Conservation (phyloP, 2,329 filamentous ascomycete genomes). For the Acarospora socialis region DNA sequence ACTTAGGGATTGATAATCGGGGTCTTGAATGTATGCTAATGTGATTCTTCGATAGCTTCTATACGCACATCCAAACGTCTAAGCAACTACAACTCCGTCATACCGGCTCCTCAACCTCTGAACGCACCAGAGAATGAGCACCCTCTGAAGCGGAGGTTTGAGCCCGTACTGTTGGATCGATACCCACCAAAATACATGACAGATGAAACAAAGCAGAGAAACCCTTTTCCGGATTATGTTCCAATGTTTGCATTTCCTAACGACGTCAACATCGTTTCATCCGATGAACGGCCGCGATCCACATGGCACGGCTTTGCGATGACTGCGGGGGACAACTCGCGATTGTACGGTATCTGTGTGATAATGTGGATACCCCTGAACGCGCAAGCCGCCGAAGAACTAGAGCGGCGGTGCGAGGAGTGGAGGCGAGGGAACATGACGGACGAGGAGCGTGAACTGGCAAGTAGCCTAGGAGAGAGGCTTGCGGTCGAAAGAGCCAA, state of each 20-base stretch:
- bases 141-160: constrained; percentile 81
- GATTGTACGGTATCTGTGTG: constrained; percentile 80
- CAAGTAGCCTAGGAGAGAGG: constrained; percentile 77
- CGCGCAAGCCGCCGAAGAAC: constrained; percentile 63
- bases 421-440: constrained; percentile 92
- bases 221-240: constrained; percentile 88
- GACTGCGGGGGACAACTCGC: constrained; percentile 85
- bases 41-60: constrained; percentile 36
- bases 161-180: constrained; percentile 87
- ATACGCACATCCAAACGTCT: constrained; percentile 73
- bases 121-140: constrained; percentile 88
- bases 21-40: constrained; percentile 8
- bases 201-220: constrained; percentile 66
- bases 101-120: constrained; percentile 81
- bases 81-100: constrained; percentile 97
- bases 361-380: constrained; percentile 88
- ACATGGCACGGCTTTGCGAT: constrained; percentile 99
- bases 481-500: constrained; percentile 79
- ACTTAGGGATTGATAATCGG: constrained; percentile 1
- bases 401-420: constrained; percentile 60
- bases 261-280: constrained; percentile 91
- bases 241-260: constrained; percentile 99
- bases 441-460: constrained; percentile 88
- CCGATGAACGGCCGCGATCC: constrained; percentile 83
- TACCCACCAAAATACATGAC: constrained; percentile 74